Evolutionary conservation across 768 basidiomycete species (phyloP), one percentile per base, ranked within the genome.

Genomic region (Baorangia bicolor): DNA sequence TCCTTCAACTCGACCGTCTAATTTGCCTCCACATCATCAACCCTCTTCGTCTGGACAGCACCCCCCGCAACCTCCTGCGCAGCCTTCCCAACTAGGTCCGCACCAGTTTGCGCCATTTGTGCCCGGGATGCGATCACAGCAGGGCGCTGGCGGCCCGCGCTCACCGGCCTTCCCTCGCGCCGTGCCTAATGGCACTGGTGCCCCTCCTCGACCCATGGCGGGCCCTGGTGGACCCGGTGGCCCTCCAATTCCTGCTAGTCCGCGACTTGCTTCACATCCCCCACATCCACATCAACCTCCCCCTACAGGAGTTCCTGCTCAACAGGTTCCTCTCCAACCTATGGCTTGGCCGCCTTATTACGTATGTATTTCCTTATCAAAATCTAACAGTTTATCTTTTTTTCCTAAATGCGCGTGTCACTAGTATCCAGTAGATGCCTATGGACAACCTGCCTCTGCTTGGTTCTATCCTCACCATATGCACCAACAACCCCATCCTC

Each of bases 141-240:
- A 68, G 56, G 77, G 80, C 48, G 74, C 76, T 69, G 76, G 76
- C 52, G 78, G 77, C 25, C 86, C 88, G 39, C 80, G 86, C 46
- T 89, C 89, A 68, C 88, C 88, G 40, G 80, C 79, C 31, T 88
- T 83, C 69, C 61, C 78, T 34, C 83, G 88, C 30, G 76, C 79
- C 45, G 78, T 86, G 71, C 74, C 81, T 5, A 90, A 89, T 64
- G 87, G 87, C 40, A 74, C 66, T 64, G 78, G 77, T 50, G 59
- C 61, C 27, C 70, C 60, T 31, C 75, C 81, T 49, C 80, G 85
- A 46, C 78, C 84, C 23, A 78, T 79, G 59, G 63, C 68, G 44
- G 73, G 67, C 49, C 75, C 74, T 51, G 82, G 79, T 69, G 81
- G 83, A 41, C 81, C 83, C 6, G 70, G 79, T 48, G 81, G 80